A percentile compares a stretch with the other conserved stretches of the same genome.
Evolutionary conservation across 495 filamentous ascomycete genomes (phyloP).

Genomic region (Margaritispora aquatica): DNA sequence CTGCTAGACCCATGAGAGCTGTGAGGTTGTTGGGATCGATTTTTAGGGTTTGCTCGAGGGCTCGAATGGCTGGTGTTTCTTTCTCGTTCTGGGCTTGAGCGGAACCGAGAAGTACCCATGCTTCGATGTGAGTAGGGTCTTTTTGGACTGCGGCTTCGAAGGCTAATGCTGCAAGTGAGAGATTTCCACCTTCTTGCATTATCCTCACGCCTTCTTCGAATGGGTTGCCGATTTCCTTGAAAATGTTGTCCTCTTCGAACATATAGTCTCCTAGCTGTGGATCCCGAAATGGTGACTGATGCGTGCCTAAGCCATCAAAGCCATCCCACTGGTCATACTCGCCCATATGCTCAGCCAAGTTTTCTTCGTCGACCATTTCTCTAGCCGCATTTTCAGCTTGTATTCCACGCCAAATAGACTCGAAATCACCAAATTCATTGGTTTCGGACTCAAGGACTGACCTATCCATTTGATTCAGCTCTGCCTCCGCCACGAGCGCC

Average conservation of each 20-base stretch:
- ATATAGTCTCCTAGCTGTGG: slow-evolving; percentile 82
- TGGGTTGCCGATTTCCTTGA: slow-evolving; percentile 66
- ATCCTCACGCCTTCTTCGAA: slow-evolving; percentile 90
- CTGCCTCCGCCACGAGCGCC: slow-evolving; percentile 66
- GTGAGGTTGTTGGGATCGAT: slow-evolving; percentile 78
- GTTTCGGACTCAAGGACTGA: slow-evolving; percentile 58
- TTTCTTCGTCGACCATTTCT: slow-evolving; percentile 60
- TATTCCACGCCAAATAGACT: slow-evolving; percentile 81
- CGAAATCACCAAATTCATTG: slow-evolving; percentile 73
- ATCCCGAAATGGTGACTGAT: slow-evolving; percentile 55
- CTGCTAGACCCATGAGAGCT: slow-evolving; percentile 90
- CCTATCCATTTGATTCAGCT: slow-evolving; percentile 87
- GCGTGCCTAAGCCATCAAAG: slow-evolving; percentile 55
- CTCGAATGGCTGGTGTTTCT: slow-evolving; percentile 95
- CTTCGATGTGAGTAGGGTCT: slow-evolving; percentile 78
- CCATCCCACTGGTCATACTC: slow-evolving; percentile 67
- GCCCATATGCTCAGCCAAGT: slow-evolving; percentile 52
- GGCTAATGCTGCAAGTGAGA: slow-evolving; percentile 90
- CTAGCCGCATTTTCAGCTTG: slow-evolving; percentile 74
- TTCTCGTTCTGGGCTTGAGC: slow-evolving; percentile 98
- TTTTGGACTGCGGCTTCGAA: slow-evolving; percentile 95
- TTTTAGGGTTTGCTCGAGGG: slow-evolving; percentile 85
- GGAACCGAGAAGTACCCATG: slow-evolving; percentile 85
- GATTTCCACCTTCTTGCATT: slow-evolving; percentile 84
- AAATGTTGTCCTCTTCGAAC: slow-evolving; percentile 91